Conservation (phyloP, 208 protist genomes). For the Trypanosoma vivax region DNA sequence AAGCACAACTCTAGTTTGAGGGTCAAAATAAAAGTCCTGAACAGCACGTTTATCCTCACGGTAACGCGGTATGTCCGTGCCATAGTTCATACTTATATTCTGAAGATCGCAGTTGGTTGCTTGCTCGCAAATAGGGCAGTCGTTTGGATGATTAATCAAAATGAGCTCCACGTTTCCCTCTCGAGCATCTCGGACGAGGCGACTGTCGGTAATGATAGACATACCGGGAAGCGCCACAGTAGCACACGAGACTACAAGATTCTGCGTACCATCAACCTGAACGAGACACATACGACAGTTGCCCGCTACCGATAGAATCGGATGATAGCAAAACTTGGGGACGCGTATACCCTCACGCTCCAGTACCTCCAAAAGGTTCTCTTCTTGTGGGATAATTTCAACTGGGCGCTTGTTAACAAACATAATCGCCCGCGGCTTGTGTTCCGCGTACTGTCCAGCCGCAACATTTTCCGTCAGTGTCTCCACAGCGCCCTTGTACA, state of each 20-base stretch:
- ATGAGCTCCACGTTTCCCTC: constrained; percentile 97
- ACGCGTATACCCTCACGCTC: constrained; percentile 86
- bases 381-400: constrained; percentile 87
- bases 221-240: constrained; percentile 93
- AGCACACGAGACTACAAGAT: constrained; percentile 93
- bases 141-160: constrained; percentile 96
- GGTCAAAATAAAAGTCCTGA: constrained; percentile 95
- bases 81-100: constrained; percentile 92
- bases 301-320: constrained; percentile 91
- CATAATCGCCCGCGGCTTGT: constrained; percentile 87
- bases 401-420: constrained; percentile 89
- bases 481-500: constrained; percentile 33
- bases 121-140: constrained; percentile 97
- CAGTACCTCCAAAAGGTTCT: constrained; percentile 88
- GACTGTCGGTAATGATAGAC: constrained; percentile 94
- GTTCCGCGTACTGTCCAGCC: constrained; percentile 77
- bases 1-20: constrained; percentile 93
- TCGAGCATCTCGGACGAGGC: constrained; percentile 90
- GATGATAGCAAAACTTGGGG: constrained; percentile 91
- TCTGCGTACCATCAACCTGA: constrained; percentile 93
- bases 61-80: constrained; percentile 82
- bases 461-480: constrained; percentile 60
- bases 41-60: constrained; percentile 88
- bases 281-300: constrained; percentile 98
- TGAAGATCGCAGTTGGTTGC: constrained; percentile 96